Evolutionary conservation across 1,284 basidiomycete species (phyloP).

Genomic region (Anthracocystis setariae): DNA sequence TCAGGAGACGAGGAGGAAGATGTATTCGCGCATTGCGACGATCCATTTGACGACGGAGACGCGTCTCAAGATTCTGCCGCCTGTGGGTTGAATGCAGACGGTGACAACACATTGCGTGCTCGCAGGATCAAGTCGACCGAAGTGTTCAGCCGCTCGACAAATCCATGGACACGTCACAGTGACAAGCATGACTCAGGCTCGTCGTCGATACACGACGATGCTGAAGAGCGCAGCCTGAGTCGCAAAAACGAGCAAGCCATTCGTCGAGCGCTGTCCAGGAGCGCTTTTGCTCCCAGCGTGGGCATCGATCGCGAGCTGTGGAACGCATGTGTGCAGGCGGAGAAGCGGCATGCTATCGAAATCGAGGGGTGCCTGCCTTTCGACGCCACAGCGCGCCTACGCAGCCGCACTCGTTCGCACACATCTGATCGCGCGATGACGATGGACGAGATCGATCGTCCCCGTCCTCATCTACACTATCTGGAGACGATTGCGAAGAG

Average conservation of each 20-base stretch:
- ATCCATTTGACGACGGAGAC: conserved; percentile 22
- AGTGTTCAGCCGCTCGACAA: conserved; percentile 14
- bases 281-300: conserved; percentile 21
- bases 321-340: conserved; percentile 46
- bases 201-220: conserved; percentile 11
- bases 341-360: conserved; percentile 45
- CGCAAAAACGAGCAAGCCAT: conserved; percentile 30
- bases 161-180: conserved; percentile 26
- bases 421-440: conserved; percentile 27
- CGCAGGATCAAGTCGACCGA: conserved; percentile 33
- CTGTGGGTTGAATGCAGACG: conserved; percentile 7
- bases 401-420: conserved; percentile 15
- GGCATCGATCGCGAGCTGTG: conserved; percentile 47
- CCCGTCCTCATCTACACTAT: conserved; percentile 39
- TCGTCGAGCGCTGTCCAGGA: conserved; percentile 14
- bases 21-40: conserved; percentile 49
- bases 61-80: neutral
- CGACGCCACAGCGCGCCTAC: conserved; percentile 1
- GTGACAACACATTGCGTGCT: conserved; percentile 40
- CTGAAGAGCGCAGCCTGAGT: conserved; percentile 14
- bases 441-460: conserved; percentile 45
- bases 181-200: conserved; percentile 6
- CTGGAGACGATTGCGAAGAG: conserved; percentile 46
- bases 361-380: conserved; percentile 29
- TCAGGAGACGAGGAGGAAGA: conserved; percentile 78